Evolutionary conservation across 371 early-diverging fungal species (phyloP).

Genomic region (Chytridium lagenaria): DNA sequence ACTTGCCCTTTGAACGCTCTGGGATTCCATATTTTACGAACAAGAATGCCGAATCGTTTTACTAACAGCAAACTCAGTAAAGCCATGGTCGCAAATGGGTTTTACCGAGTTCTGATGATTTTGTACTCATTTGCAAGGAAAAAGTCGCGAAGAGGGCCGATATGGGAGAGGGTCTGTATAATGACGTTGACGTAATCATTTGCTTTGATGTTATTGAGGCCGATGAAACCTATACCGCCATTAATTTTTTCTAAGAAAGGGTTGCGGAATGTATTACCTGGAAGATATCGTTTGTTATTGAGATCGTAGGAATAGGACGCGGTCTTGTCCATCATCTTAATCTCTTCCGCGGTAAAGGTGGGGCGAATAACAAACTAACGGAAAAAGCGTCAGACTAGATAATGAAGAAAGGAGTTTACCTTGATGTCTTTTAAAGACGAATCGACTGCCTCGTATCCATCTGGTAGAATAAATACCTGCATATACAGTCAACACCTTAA

Average conservation of each 20-base stretch:
- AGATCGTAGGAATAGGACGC: constrained; percentile 78
- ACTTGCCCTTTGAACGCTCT: constrained; percentile 94
- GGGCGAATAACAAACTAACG: constrained; percentile 82
- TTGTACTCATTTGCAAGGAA: constrained; percentile 67
- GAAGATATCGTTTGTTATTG: constrained; percentile 83
- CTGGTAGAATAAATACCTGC: constrained; percentile 90
- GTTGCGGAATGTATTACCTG: constrained; percentile 58
- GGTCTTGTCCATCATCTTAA: constrained; percentile 70
- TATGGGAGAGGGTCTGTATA: constrained; percentile 89
- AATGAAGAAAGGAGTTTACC: constrained; percentile 25
- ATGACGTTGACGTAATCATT: constrained; percentile 96
- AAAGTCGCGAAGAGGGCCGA: constrained; percentile 84
- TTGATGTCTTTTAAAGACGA: constrained; percentile 87
- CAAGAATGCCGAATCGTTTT: constrained; percentile 76
- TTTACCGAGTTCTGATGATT: constrained; percentile 33
- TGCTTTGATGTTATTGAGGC: constrained; percentile 94
- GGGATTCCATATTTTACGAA: constrained; percentile 95
- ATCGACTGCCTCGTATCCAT: constrained; percentile 90
- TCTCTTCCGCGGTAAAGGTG: constrained; percentile 74
- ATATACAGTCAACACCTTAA: too few relatives aligned
- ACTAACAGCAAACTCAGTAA: too few relatives aligned
- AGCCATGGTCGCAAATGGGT: too few relatives aligned
- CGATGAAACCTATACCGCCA: constrained; percentile 77
- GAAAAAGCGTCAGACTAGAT: not conserved
- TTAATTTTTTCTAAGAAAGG: not conserved